phyloP scores from a whole-genome alignment of 129 eudicot genomes.

The Flaveria robusta region DNA sequence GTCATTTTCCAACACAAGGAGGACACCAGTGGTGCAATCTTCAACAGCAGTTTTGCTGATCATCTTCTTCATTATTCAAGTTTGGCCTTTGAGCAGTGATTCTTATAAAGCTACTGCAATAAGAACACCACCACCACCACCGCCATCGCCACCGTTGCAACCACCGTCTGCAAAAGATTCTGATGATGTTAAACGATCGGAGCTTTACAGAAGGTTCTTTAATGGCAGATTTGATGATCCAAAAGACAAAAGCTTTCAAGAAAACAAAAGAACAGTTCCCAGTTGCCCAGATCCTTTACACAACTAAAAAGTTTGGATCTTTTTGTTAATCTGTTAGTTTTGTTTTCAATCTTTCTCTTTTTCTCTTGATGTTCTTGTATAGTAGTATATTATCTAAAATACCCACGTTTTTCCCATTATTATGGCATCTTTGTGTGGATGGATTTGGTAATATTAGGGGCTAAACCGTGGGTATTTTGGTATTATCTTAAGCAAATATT shows the following conservation, averaged over 20 bases:
- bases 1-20: conserved; percentile 59
- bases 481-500: conserved; percentile 34
- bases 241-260: conserved; percentile 34
- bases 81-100: conserved; percentile 34
- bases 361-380: background rate
- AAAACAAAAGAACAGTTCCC: conserved; percentile 70
- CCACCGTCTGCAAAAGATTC: conserved; percentile 20
- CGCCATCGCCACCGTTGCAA: conserved; percentile 6
- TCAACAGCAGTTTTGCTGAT: conserved; percentile 40
- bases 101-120: conserved; percentile 50
- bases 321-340: conserved; percentile 18
- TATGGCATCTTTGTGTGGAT: conserved; percentile 19
- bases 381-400: conserved; percentile 57
- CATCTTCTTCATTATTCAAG: conserved; percentile 44
- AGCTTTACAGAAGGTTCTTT: conserved; percentile 52
- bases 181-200: conserved; percentile 35
- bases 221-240: conserved; percentile 34
- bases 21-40: conserved; percentile 20
- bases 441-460: conserved; percentile 34
- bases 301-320: conserved; percentile 46
- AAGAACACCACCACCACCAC: conserved; percentile 32
- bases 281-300: conserved; percentile 99
- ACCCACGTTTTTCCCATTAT: conserved; percentile 78
- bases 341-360: background rate
- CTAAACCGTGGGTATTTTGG: conserved; percentile 96